Evolutionary conservation across 805 yeast species (phyloP).

Genomic region (Zygoascus tannicola): DNA sequence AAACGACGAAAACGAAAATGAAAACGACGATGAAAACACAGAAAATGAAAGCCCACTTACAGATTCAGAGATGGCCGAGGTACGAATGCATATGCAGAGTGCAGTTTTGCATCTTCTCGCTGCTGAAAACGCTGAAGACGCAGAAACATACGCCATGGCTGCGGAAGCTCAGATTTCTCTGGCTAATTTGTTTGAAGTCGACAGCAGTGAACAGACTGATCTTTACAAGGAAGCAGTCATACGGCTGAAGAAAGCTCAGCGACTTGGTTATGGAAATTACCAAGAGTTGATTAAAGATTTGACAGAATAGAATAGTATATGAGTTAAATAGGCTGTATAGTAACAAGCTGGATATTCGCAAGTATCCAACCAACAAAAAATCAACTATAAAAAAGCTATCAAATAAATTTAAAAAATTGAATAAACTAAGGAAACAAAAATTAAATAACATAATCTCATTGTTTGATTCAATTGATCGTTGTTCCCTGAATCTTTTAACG

Average conservation of each 20-base stretch:
- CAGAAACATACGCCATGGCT: constrained; percentile 69
- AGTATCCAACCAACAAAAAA: too few species aligned
- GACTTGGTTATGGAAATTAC: constrained; percentile 30
- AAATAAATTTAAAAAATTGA: too few species aligned
- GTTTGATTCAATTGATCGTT: too few species aligned
- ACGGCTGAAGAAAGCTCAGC: constrained; percentile 50
- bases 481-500: too few species aligned
- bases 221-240: constrained; percentile 62
- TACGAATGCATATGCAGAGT: constrained; percentile 37
- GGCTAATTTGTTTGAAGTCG: constrained; percentile 64
- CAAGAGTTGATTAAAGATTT: constrained; percentile 30
- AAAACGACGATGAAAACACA: constrained; percentile 22
- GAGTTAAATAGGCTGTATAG: too few species aligned
- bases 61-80: constrained; percentile 18
- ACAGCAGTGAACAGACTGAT: constrained; percentile 56
- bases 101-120: constrained; percentile 51
- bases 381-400: too few species aligned
- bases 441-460: too few species aligned
- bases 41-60: constrained; percentile 5
- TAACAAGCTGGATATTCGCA: too few species aligned
- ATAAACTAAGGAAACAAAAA: too few species aligned
- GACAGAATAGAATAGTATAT: constrained; percentile 18
- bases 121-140: constrained; percentile 58
- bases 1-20: constrained; percentile 15
- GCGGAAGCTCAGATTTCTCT: constrained; percentile 80